phyloP scores from a whole-genome alignment of 495 filamentous ascomycete species.

The Podospora sp. region DNA sequence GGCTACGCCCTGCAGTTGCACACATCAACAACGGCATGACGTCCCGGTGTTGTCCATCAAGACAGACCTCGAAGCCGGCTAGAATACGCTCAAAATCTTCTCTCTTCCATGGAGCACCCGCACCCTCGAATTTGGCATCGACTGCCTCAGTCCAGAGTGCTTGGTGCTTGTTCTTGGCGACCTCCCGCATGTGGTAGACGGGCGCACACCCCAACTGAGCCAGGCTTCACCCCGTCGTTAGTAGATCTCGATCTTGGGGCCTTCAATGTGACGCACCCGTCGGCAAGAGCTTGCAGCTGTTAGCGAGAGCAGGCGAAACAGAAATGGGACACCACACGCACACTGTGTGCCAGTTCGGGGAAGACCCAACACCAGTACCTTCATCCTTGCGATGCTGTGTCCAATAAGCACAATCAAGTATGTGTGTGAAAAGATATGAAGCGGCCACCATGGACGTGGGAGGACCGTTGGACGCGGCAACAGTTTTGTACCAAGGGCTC shows the following conservation, averaged over 20 bases:
- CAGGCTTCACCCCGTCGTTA: constrained; percentile 37
- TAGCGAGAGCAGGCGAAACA: neutral
- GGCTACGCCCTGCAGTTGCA: constrained; percentile 26
- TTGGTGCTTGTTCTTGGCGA: constrained; percentile 32
- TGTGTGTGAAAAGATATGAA: neutral
- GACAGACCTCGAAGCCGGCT: constrained; percentile 27
- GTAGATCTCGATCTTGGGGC: neutral
- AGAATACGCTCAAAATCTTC: constrained; percentile 35
- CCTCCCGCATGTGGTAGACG: constrained; percentile 43
- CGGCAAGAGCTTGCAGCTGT: neutral
- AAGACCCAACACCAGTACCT: constrained; percentile 13
- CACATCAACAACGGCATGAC: neutral
- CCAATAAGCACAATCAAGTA: neutral
- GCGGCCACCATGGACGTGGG: neutral
- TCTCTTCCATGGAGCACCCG: constrained; percentile 26
- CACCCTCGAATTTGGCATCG: constrained; percentile 34
- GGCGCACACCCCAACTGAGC: constrained; percentile 31
- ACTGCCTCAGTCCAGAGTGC: constrained; percentile 35
- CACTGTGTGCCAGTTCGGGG: constrained; percentile 19
- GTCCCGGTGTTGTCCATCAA: neutral
- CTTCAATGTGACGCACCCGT: neutral
- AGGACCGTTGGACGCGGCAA: neutral
- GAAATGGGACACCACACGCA: neutral
- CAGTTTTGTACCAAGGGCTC: neutral
- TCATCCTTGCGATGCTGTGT: neutral